A percentile compares a stretch with the other conserved stretches of the same genome.
phyloP scores from a whole-genome alignment of 2,329 filamentous ascomycete species.

The Ramularia endophylla region DNA sequence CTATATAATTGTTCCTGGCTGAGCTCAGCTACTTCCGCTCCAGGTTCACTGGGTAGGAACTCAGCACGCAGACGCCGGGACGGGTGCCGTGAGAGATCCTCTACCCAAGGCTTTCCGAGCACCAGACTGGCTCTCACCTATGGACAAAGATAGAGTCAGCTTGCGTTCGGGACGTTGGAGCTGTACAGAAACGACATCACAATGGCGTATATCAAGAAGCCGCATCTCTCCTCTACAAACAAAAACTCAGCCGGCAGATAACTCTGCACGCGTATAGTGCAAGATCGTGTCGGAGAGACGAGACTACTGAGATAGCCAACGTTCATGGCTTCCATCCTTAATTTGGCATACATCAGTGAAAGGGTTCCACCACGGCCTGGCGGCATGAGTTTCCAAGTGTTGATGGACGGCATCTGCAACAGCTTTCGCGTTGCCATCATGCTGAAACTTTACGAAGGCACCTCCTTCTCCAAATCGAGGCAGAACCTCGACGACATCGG shows the following conservation, averaged over 20 bases:
- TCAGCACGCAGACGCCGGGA: conserved; percentile 72
- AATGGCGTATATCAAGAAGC: no score
- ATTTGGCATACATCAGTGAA: conserved; percentile 65
- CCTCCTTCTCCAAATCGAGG: conserved; percentile 87
- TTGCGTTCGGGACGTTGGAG: no score
- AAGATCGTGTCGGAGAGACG: no score
- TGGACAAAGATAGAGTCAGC: no score
- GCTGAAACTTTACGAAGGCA: conserved; percentile 80
- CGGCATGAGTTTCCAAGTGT: conserved; percentile 61
- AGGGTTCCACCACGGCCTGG: conserved; percentile 88
- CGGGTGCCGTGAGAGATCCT: conserved; percentile 81
- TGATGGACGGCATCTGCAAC: conserved; percentile 57
- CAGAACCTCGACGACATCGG: conserved; percentile 74
- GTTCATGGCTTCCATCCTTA: no score
- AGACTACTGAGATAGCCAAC: no score
- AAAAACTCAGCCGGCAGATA: no score
- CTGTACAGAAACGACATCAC: no score
- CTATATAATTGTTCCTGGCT: conserved; percentile 83
- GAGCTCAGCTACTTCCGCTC: conserved; percentile 67
- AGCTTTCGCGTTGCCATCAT: conserved; percentile 46
- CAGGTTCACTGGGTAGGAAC: conserved; percentile 68
- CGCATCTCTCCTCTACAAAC: no score
- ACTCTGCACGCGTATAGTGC: no score
- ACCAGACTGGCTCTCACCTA: conserved; percentile 70
- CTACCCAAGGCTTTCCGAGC: conserved; percentile 82